Evolutionary conservation across 2,329 filamentous ascomycete genomes (phyloP).

Genomic region (Colletotrichum higginsianum): DNA sequence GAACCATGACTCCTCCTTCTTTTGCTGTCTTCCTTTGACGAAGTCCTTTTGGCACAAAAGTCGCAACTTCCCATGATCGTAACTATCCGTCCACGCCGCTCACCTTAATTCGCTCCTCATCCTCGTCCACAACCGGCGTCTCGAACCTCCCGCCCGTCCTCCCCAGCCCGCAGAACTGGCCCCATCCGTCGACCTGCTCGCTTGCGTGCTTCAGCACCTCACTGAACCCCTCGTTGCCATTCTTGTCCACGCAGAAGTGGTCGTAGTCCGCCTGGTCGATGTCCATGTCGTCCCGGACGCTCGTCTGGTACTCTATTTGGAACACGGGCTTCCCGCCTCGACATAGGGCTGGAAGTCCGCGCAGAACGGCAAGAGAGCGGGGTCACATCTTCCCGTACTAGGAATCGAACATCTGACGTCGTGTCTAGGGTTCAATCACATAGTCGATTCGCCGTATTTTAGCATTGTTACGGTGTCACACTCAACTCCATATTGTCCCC

Average conservation of each 20-base stretch:
- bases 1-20: no score
- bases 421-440: neutral
- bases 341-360: slow-evolving; percentile 50
- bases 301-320: slow-evolving; percentile 54
- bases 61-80: no score
- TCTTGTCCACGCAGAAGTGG: slow-evolving; percentile 47
- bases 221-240: slow-evolving; percentile 51
- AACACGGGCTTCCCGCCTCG: slow-evolving; percentile 51
- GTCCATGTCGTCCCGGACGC: slow-evolving; percentile 45
- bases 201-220: slow-evolving; percentile 53
- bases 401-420: neutral
- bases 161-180: slow-evolving; percentile 49
- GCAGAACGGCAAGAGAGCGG: slow-evolving; percentile 45
- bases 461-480: slow-evolving; percentile 7
- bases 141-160: slow-evolving; percentile 43
- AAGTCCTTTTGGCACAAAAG: no score
- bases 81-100: neutral
- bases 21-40: no score
- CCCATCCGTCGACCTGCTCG: slow-evolving; percentile 52
- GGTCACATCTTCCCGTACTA: neutral
- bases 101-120: slow-evolving; percentile 13
- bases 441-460: neutral
- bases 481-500: neutral
- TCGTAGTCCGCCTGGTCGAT: slow-evolving; percentile 46
- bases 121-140: slow-evolving; percentile 45